A percentile compares a stretch with the other conserved stretches of the same genome.
These are phyloP conservation scores for Cinnamomum chago DNA, from an alignment of 164 flowering plant genomes.

Conservation along the genomic window DNA sequence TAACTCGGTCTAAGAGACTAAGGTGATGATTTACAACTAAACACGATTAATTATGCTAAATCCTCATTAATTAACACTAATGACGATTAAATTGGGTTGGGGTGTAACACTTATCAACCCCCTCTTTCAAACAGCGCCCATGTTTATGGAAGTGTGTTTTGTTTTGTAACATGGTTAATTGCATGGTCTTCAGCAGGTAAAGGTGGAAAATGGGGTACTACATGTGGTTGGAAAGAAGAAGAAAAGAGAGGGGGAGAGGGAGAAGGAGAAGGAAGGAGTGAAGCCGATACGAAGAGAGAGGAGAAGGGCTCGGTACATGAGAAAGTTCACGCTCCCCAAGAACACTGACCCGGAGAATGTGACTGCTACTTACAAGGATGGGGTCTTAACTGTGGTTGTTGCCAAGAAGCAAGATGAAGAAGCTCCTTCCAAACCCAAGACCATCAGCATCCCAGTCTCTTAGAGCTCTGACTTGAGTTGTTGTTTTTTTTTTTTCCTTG, in stretches of 20 bases:
- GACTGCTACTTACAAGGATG: conserved; percentile 24
- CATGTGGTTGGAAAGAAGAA: conserved; percentile 19
- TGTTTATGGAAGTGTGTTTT: neutral
- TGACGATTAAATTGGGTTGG: no score
- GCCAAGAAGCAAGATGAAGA: conserved; percentile 9
- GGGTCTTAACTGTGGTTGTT: conserved; percentile 20
- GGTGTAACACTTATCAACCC: neutral
- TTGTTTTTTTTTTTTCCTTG: no score
- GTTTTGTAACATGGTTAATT: neutral
- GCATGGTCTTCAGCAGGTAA: conserved; percentile 14
- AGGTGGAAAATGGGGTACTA: conserved; percentile 25
- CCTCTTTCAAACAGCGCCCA: neutral
- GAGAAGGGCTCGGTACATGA: conserved; percentile 20
- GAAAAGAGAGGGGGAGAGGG: no score
- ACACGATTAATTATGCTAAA: no score
- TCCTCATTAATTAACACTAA: no score
- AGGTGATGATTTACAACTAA: no score
- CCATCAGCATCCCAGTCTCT: conserved; percentile 15
- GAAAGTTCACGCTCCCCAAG: conserved; percentile 21
- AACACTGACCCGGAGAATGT: conserved; percentile 21
- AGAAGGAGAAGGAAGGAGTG: no score
- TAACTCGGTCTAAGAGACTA: no score
- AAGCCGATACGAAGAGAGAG: no score
- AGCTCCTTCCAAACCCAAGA: conserved; percentile 12
- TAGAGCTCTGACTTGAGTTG: neutral